phyloP scores from a whole-genome alignment of 1,284 basidiomycete genomes.

The Marasmius fiardii region DNA sequence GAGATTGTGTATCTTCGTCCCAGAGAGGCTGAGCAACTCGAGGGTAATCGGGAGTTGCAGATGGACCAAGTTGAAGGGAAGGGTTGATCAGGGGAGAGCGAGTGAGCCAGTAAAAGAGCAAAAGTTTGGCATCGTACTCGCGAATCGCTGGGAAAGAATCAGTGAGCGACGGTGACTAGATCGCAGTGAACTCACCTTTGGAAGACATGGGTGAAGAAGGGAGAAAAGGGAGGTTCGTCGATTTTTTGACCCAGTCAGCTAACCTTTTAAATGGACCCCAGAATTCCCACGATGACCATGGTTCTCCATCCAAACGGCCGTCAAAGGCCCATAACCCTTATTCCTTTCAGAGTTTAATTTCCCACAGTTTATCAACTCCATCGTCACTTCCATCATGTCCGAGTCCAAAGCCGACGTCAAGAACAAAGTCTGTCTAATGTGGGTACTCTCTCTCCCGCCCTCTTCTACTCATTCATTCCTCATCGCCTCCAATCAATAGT shows the following conservation, averaged over 20 bases:
- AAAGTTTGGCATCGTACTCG: slow-evolving; percentile 93
- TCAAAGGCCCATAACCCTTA: not conserved
- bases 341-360: no score
- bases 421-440: slow-evolving; percentile 92
- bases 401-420: slow-evolving; percentile 58
- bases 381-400: not conserved
- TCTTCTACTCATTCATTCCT: not conserved
- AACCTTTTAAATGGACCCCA: slow-evolving; percentile 6
- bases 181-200: slow-evolving; percentile 24
- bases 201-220: slow-evolving; percentile 26
- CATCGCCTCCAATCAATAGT: slow-evolving; percentile 43
- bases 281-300: slow-evolving; percentile 9
- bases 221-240: slow-evolving; percentile 1
- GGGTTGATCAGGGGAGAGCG: slow-evolving; percentile 68
- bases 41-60: slow-evolving; percentile 65
- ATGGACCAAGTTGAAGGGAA: slow-evolving; percentile 31
- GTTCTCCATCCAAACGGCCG: not conserved
- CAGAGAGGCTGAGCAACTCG: slow-evolving; percentile 82
- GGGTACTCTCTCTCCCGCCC: slow-evolving; percentile 15
- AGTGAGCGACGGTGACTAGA: slow-evolving; percentile 6
- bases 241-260: not conserved
- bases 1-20: slow-evolving; percentile 79
- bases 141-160: slow-evolving; percentile 64
- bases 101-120: slow-evolving; percentile 92
- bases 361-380: no score